Evolutionary conservation across 2,329 filamentous ascomycete species (phyloP), one percentile per base, ranked within the genome.

Genomic region (Colletotrichum scovillei): DNA sequence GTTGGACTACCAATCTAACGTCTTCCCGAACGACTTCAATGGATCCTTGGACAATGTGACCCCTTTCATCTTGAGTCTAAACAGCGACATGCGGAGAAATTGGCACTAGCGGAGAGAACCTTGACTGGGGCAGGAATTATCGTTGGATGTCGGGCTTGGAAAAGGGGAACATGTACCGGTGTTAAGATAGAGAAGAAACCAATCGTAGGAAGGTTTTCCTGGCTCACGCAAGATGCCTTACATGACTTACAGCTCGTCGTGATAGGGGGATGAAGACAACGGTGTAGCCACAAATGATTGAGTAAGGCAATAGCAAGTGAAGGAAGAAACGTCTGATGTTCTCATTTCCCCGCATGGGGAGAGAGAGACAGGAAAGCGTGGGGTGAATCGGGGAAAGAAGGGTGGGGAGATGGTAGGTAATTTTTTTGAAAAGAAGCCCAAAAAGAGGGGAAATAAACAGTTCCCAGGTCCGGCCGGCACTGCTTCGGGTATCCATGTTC

Each of bases 21-120:
- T 57, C 38, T 52, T 52, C 67, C 55, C 46, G 53, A 60, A 52
- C 22, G 62, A 60, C 22, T 58, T 28, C 32, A 38, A 53, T 19
- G 59, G 59, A 64, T 32, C 66, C 70, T 55, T 63, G 30, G 32
- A 30, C 32, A 63, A 56, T 64, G 69, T 59, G 66, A 69, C 69
- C 42, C 59, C 42, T 49, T 64, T 72, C 58, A 64, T 59, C 53
- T 46, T 22, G 19, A 72, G 69, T 72, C 55, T 69, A 69, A 72
- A 69, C 42, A 16, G 32, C 16, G 66, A 55, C 55, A n/a, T 64
- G 66, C 55, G 66, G 59, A 64, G 66, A 69, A 59, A 63, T 19
- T 59, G 58, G 49, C 57, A 55, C 59, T 72, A 49, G 53, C 66
- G 59, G 30, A 65, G 49, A 30, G 42, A 49, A 49, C 42, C 19